These are phyloP conservation scores for Alnus rubra DNA, from an alignment of 306 rosid species.

Conservation along the genomic window DNA sequence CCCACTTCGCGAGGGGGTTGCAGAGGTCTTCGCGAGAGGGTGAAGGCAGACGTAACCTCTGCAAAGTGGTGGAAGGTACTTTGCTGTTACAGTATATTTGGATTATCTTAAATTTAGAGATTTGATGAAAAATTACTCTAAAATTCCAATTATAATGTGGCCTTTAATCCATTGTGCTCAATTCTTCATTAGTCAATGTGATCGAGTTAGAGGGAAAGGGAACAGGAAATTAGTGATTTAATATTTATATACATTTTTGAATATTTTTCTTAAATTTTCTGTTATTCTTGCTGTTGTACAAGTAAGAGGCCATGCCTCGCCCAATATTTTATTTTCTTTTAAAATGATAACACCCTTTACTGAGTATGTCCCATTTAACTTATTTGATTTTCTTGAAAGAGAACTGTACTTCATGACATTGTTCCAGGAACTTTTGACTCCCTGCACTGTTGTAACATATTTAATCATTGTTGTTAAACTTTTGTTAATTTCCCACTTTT, in stretches of 20 bases:
- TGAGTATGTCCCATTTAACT: background rate
- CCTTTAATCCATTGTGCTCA: background rate
- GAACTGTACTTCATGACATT: too few relatives aligned
- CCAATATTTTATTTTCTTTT: background rate
- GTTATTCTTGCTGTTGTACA: background rate
- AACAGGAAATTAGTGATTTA: background rate
- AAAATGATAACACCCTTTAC: background rate
- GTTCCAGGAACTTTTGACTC: too few relatives aligned
- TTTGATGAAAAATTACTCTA: too few relatives aligned
- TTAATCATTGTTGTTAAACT: background rate
- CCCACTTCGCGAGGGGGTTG: too few relatives aligned
- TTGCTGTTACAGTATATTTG: too few relatives aligned
- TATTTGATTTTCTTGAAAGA: too few relatives aligned
- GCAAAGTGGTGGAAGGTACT: too few relatives aligned
- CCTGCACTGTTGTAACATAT: background rate
- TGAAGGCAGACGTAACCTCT: too few relatives aligned
- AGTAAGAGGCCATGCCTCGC: background rate
- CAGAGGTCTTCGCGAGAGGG: too few relatives aligned
- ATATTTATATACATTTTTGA: background rate
- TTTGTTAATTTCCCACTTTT: conserved; percentile 27
- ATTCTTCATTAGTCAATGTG: background rate
- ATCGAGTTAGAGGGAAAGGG: background rate
- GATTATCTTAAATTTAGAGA: too few relatives aligned
- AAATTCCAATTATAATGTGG: background rate
- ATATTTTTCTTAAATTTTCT: background rate